phyloP scores from a whole-genome alignment of 2,329 filamentous ascomycete species.

The Aureobasidium lini region DNA sequence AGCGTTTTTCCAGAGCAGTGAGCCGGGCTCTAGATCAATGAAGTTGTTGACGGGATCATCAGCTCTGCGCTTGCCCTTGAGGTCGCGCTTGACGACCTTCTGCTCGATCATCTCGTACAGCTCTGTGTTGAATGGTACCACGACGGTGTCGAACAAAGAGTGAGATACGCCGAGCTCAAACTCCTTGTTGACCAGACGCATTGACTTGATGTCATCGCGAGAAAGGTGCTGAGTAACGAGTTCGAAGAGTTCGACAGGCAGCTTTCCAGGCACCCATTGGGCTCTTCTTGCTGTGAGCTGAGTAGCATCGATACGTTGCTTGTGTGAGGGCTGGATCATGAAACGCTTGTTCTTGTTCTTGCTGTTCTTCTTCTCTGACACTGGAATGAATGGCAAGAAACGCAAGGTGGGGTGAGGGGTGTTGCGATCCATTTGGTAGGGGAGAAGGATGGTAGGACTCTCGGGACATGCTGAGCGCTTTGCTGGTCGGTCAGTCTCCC shows the following conservation, averaged over 20 bases:
- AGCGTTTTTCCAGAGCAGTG: slow-evolving; percentile 35
- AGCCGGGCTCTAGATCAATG: slow-evolving; percentile 18
- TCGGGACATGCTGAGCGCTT: not conserved
- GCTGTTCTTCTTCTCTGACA: not conserved
- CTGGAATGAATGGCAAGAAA: slow-evolving; percentile 1
- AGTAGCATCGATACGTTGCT: slow-evolving; percentile 5
- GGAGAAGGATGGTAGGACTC: not conserved
- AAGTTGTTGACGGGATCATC: slow-evolving; percentile 17
- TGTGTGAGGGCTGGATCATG: slow-evolving; percentile 7
- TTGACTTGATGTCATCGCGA: slow-evolving; percentile 50
- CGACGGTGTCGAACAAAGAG: slow-evolving; percentile 54
- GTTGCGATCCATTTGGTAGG: not conserved
- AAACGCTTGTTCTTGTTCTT: not conserved
- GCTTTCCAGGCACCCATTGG: slow-evolving; percentile 17
- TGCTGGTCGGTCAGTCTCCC: not conserved
- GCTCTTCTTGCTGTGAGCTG: not conserved
- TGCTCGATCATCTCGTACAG: slow-evolving; percentile 50
- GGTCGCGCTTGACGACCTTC: slow-evolving; percentile 23
- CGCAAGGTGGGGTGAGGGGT: not conserved
- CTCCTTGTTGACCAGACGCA: slow-evolving; percentile 55
- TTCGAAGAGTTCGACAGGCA: slow-evolving; percentile 58
- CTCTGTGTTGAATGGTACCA: slow-evolving; percentile 58
- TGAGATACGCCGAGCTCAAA: slow-evolving; percentile 52
- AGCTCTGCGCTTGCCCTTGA: slow-evolving; percentile 30
- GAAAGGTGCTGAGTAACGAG: slow-evolving; percentile 49